Base-by-base conservation (phyloP, 352 stramenopile genomes). In the Globisporangium barbulae region DNA sequence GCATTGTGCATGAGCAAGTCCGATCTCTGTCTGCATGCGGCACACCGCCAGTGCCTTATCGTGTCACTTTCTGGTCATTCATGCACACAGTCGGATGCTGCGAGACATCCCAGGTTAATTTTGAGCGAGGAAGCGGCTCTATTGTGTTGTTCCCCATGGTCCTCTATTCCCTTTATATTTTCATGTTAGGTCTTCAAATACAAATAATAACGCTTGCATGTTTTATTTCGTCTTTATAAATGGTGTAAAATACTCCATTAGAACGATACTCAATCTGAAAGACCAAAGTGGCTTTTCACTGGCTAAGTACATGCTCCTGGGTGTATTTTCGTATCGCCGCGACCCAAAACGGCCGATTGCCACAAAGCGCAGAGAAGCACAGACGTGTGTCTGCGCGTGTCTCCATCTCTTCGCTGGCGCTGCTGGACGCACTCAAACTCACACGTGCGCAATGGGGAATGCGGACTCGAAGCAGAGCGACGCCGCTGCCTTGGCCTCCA, bases 391-490 rank as follows among this genome's bases (percentile, higher is more conserved):
- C 35, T 41, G n/a, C 15, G 19, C 49, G 17, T 56, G 25, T 30
- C 28, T n/a, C 49, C 19, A 55, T 55, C 49, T 54, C 7, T 10
- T 25, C 30, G 13, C 50, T 39, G 50, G 35, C 9, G 13, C 50
- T 39, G 30, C 50, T 39, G 50, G 17, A 42, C 50, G 50, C 31
- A 41, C 50, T 56, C 30, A 1, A 13, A 19, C 30, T 13, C 28
- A 42, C 28, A 25, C 13, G 22, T 52, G 22, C 58, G 21, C 22
- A 7, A 64, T 64, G 59, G 59, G 59, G 19, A 64, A 64, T 9
- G 31, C 33, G 33, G 59, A 64, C 22, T 64, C 59, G 4, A 56
- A 55, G 45, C 42, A 55, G 25, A 64, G 45, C 45, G 35, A 30
- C 41, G 48, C 31, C 17, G 10, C 57, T 19, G 45, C 22, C 21